Percentiles rank a stretch among this genome's conserved stretches.
phyloP scores from a whole-genome alignment of 129 eudicot species.

The Dittrichia graveolens region DNA sequence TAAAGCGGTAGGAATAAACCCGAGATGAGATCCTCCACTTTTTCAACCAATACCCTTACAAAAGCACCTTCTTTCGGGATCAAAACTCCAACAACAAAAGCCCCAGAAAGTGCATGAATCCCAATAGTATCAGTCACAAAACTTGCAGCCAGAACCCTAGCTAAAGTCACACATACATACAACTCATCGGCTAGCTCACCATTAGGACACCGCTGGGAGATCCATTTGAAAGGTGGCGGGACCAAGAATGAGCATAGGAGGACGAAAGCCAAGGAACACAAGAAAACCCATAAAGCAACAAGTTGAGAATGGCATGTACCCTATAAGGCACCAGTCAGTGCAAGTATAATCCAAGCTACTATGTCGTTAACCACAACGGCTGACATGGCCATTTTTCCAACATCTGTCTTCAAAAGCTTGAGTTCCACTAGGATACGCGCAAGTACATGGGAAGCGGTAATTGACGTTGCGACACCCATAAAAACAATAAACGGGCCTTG shows the following conservation, averaged over 20 bases:
- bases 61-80: conserved; percentile 88
- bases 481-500: conserved; percentile 71
- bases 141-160: conserved; percentile 75
- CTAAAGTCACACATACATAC: conserved; percentile 79
- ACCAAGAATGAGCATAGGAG: conserved; percentile 45
- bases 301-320: conserved; percentile 62
- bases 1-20: conserved; percentile 80
- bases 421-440: conserved; percentile 92
- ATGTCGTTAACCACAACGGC: conserved; percentile 92
- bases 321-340: conserved; percentile 75
- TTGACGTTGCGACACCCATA: conserved; percentile 93
- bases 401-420: conserved; percentile 79
- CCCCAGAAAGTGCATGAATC: conserved; percentile 86
- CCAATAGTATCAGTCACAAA: conserved; percentile 79
- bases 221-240: conserved; percentile 67
- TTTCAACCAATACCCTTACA: conserved; percentile 76
- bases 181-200: conserved; percentile 78
- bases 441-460: conserved; percentile 86
- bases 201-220: conserved; percentile 60
- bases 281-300: conserved; percentile 72
- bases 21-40: conserved; percentile 88
- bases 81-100: conserved; percentile 81
- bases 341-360: conserved; percentile 90
- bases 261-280: conserved; percentile 63
- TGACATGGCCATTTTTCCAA: conserved; percentile 90